Percentiles rank a stretch among this genome's conserved stretches.
phyloP scores from a whole-genome alignment of 1,139 yeast species.

The Pichia sp. region DNA sequence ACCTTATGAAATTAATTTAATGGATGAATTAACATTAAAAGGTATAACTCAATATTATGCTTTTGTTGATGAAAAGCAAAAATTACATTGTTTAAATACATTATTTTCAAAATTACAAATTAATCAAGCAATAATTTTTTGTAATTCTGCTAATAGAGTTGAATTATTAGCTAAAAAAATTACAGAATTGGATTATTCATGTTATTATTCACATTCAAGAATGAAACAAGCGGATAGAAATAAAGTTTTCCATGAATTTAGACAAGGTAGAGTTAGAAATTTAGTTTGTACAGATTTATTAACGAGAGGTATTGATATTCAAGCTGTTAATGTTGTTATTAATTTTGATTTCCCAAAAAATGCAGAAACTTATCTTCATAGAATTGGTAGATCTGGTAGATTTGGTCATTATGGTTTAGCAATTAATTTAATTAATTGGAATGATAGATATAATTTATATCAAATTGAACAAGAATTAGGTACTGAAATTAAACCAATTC shows the following conservation, averaged over 20 bases:
- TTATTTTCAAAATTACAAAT: conserved; percentile 89
- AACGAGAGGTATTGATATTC: conserved; percentile 98
- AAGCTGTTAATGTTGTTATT: conserved; percentile 96
- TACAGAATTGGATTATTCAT: conserved; percentile 93
- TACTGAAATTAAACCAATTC: conserved; percentile 95
- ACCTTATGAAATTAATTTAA: conserved; percentile 92
- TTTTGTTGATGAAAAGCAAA: conserved; percentile 93
- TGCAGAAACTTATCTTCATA: conserved; percentile 94
- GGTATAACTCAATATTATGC: conserved; percentile 98
- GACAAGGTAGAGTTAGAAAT: conserved; percentile 97
- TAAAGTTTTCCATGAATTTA: conserved; percentile 95
- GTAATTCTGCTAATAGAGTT: conserved; percentile 94
- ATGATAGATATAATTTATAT: conserved; percentile 87
- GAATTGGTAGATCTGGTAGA: conserved; percentile 72
- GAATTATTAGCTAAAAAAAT: conserved; percentile 93
- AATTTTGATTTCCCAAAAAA: conserved; percentile 98
- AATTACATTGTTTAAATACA: conserved; percentile 91
- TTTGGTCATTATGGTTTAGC: conserved; percentile 98
- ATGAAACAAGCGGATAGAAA: conserved; percentile 98
- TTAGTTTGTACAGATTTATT: conserved; percentile 93
- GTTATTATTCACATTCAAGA: conserved; percentile 94
- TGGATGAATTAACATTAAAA: conserved; percentile 94
- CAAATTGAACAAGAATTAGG: conserved; percentile 97
- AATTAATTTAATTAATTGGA: conserved; percentile 93
- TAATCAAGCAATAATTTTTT: conserved; percentile 92